phyloP scores from a whole-genome alignment of 2,329 filamentous ascomycete species.

The Penicillium sp. region DNA sequence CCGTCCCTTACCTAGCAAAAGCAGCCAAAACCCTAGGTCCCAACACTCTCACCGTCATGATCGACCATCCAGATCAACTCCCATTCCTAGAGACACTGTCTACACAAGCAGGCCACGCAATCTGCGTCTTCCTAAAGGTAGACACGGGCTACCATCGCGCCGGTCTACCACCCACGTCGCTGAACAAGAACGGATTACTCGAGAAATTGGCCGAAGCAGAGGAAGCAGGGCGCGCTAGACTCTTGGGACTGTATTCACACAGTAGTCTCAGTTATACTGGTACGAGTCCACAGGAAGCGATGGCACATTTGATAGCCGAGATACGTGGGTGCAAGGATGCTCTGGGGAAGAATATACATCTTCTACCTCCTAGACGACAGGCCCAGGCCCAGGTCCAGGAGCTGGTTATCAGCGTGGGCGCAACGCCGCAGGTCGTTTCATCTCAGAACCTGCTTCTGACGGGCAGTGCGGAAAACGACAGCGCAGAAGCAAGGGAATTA shows the following conservation, averaged over 20 bases:
- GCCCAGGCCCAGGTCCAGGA: too few species aligned
- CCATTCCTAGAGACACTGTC: slow-evolving; percentile 47
- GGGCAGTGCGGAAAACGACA: slow-evolving; percentile 28
- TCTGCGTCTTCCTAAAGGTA: slow-evolving; percentile 66
- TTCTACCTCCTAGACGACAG: too few species aligned
- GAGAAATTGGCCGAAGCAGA: slow-evolving; percentile 29
- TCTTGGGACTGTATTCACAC: slow-evolving; percentile 69
- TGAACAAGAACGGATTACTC: slow-evolving; percentile 34
- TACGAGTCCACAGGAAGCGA: slow-evolving; percentile 54
- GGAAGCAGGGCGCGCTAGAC: slow-evolving; percentile 27
- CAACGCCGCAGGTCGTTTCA: slow-evolving; percentile 68
- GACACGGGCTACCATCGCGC: slow-evolving; percentile 71
- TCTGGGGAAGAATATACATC: slow-evolving; percentile 20
- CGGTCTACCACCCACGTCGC: slow-evolving; percentile 56
- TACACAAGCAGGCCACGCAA: slow-evolving; percentile 44
- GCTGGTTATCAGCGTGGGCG: slow-evolving; percentile 65
- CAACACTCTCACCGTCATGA: slow-evolving; percentile 59
- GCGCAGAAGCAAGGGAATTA: slow-evolving; percentile 31
- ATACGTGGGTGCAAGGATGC: slow-evolving; percentile 47
- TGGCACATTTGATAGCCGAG: slow-evolving; percentile 58
- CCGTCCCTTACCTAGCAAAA: slow-evolving; percentile 56
- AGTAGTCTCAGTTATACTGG: slow-evolving; percentile 66
- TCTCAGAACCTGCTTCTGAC: slow-evolving; percentile 59
- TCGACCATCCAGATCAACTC: slow-evolving; percentile 66
- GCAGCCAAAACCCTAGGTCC: slow-evolving; percentile 56